Evolutionary conservation across 1,284 basidiomycete genomes (phyloP).

Genomic region (Ustilago trichophora): DNA sequence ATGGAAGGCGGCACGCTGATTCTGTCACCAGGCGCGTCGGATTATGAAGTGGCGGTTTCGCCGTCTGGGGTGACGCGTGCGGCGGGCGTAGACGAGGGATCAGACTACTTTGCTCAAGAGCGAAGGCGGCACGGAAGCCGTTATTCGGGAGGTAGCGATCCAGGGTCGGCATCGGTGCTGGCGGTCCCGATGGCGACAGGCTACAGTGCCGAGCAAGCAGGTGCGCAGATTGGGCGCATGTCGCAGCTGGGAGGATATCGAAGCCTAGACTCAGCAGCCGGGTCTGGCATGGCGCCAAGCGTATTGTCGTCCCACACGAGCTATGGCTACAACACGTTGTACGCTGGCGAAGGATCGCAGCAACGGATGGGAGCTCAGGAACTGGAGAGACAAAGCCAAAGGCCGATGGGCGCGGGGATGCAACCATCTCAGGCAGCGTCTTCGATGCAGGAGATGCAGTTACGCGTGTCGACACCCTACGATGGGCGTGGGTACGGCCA

Average conservation of each 20-base stretch:
- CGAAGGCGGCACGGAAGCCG: constrained; percentile 15
- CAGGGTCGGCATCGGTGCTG: not conserved
- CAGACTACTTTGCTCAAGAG: constrained; percentile 19
- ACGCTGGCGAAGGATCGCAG: not conserved
- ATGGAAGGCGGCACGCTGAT: constrained; percentile 1
- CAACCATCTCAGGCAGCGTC: not conserved
- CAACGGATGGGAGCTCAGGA: constrained; percentile 1
- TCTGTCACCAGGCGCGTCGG: constrained; percentile 8
- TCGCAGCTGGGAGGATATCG: constrained; percentile 1
- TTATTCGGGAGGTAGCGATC: constrained; percentile 5
- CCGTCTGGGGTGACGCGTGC: constrained; percentile 17
- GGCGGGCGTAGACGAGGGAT: constrained; percentile 5
- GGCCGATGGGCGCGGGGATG: constrained; percentile 1
- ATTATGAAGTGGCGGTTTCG: constrained; percentile 10
- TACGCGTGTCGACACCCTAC: constrained; percentile 26
- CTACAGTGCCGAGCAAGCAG: constrained; percentile 2
- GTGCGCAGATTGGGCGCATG: not conserved
- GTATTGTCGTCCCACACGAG: constrained; percentile 2
- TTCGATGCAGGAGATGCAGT: constrained; percentile 5
- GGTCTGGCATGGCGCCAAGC: constrained; percentile 6
- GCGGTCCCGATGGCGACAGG: not conserved
- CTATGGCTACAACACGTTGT: not conserved
- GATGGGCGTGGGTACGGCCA: constrained; percentile 1
- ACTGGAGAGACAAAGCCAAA: constrained; percentile 2
- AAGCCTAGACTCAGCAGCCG: not conserved